Base-by-base conservation (phyloP, 306 rosid genomes). In the Quercus agrifolia region DNA sequence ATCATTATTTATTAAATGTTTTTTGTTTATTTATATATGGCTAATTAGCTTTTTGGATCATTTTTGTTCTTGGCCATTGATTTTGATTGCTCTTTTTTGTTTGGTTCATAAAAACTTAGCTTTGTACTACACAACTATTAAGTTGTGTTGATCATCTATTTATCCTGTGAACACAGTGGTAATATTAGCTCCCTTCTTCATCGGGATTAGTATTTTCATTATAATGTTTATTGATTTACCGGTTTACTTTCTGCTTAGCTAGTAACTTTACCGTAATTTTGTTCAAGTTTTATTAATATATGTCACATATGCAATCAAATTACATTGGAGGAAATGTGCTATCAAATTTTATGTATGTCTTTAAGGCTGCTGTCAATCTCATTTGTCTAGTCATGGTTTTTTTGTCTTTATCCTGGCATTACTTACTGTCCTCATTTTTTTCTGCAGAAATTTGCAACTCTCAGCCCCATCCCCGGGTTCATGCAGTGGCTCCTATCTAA, bases 391-490 rank as follows among this genome's bases (percentile, higher is more conserved):
- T 74, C 35, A 20, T 61, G 30, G 67, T 77, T 57, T 56, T 79
- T 79, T 20, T 66, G 69, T 63, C 15, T 35, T 33, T 30, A 82
- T 56, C 74, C 67, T 78, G 38, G 74, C 63, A 68, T 79, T 75
- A 30, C 51, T 57, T 57, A 70, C 78, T 67, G 70, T 20, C 72
- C 80, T 76, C 38, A 5, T 25, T 27, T 72, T 23, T 83, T 57
- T 75, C 63, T 49, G 4, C 76, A 94, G 98, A 92, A 85, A 14
- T 94, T 90, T 91, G 94, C 97, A 70, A 94, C 98, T 77, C 92
- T 94, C 68, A 94, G 98, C 81, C 98, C 98, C 79, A 94, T 94
- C 79, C 98, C 98, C 25, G 98, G 98, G 61, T 92, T 81, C 87
- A 91, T 92, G 90, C 87, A 90, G 20, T 94, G 98, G 98, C 97